Evolutionary conservation across 192 early-diverging fungal genomes (phyloP), one percentile per base, ranked within the genome.

Genomic region (Lunasporangiospora selenospora): DNA sequence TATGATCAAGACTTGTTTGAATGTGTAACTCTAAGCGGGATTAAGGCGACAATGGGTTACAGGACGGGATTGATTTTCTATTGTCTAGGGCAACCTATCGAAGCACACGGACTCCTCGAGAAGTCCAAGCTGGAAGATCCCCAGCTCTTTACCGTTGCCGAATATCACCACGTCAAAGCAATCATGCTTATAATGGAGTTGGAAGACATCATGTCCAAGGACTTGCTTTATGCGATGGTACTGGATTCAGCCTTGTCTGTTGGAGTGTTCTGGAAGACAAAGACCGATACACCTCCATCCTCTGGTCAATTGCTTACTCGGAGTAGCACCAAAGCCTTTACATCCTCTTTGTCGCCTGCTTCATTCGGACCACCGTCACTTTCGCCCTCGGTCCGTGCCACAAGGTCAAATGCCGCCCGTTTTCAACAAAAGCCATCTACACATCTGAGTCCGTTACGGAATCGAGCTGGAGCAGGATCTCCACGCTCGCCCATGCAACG

Each of bases 21-120:
- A 39, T 73, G 69, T 32, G 59, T 58, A 3, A 32, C 55, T 10
- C 21, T 73, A 36, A 56, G 42, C 30, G 48, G 54, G 30, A 73
- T 73, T 27, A 73, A 73, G 16, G 69, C 69, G 0, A 24, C 43
- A 13, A 38, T 58, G 55, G 69, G 69, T 3, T 73, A 73, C 48
- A 43, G 55, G 41, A 73, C 47, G 3, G 52, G 69, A 2, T 29
- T 63, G 21, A 52, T 63, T 13, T 52, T 63, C 42, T 36, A 56
- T 12, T 13, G 39, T 27, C 21, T 58, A n/a, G 69, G 53, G 9
- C 53, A 56, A 16, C 54, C 31, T 8, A 3, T 32, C 4, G 15
- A 57, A 16, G 69, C 60, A 1, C 30, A 38, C 32, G 52, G 27
- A 6, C 11, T 62, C 29, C 29, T 73, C n/a, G 69, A 73, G 24